These are phyloP conservation scores for Chamaecrista fasciculata DNA, from an alignment of 306 rosid genomes.

Conservation along the genomic window DNA sequence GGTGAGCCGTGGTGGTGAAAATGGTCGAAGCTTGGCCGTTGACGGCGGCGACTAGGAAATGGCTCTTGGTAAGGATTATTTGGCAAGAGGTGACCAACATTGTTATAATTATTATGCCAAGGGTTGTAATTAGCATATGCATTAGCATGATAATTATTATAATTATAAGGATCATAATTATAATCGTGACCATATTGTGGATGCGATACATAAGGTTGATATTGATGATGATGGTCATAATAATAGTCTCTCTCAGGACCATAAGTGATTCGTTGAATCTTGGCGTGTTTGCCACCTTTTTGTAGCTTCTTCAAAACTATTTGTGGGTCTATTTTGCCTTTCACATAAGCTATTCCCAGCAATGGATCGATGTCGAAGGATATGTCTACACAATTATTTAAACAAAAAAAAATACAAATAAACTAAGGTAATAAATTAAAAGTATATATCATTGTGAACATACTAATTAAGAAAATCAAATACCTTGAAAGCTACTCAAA, in stretches of 20 bases:
- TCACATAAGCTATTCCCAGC: not conserved
- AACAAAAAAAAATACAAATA: not conserved
- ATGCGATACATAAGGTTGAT: not conserved
- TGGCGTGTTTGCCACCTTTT: conserved; percentile 24
- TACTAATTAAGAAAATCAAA: too few relatives aligned
- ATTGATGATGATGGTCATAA: too few relatives aligned
- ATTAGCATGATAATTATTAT: not conserved
- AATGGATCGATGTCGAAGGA: not conserved
- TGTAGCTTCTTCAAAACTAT: not conserved
- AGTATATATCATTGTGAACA: too few relatives aligned
- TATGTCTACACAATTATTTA: not conserved
- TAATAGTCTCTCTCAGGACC: not conserved
- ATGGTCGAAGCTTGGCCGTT: not conserved
- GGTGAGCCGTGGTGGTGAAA: not conserved
- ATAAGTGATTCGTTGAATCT: conserved; percentile 10
- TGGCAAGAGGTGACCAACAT: not conserved
- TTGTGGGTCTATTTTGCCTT: conserved; percentile 22
- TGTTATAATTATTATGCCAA: not conserved
- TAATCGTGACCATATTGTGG: not conserved
- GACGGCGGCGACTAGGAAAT: not conserved
- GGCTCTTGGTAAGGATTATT: too few relatives aligned
- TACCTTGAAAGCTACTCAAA: conserved; percentile 30
- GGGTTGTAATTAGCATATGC: not conserved
- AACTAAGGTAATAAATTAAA: too few relatives aligned
- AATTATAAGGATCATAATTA: conserved; percentile 3